These are phyloP conservation scores for Tulasnella sp. DNA, from an alignment of 768 basidiomycete genomes.

Conservation along the genomic window DNA sequence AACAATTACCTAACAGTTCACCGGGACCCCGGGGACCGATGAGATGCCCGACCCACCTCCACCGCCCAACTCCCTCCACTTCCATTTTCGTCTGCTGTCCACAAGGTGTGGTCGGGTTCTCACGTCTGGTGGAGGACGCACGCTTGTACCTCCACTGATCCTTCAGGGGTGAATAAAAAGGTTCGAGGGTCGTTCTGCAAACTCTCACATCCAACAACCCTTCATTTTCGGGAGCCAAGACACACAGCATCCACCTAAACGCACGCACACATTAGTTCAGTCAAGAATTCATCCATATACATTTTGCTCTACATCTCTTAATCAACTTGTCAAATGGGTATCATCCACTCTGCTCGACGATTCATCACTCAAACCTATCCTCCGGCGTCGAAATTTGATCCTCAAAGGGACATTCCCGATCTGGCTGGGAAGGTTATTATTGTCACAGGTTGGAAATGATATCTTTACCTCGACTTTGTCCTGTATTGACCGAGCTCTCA, in stretches of 20 bases:
- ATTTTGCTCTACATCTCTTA: background rate
- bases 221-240: background rate
- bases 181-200: background rate
- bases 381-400: slow-evolving; percentile 2
- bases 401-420: slow-evolving; percentile 18
- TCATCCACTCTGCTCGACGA: background rate
- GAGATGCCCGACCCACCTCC: background rate
- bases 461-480: background rate
- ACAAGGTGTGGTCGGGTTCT: background rate
- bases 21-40: background rate
- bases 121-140: background rate
- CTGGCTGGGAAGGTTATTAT: slow-evolving; percentile 18
- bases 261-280: background rate
- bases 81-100: no score
- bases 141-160: background rate
- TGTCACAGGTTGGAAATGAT: slow-evolving; percentile 13
- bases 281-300: background rate
- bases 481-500: background rate
- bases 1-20: no score
- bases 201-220: background rate
- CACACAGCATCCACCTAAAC: background rate
- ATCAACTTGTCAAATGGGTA: background rate
- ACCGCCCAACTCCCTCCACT: background rate
- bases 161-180: background rate
- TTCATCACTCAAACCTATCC: slow-evolving; percentile 1